These are phyloP conservation scores for Lepiota brunneoincarnata DNA, from an alignment of 768 basidiomycete species.

Conservation along the genomic window DNA sequence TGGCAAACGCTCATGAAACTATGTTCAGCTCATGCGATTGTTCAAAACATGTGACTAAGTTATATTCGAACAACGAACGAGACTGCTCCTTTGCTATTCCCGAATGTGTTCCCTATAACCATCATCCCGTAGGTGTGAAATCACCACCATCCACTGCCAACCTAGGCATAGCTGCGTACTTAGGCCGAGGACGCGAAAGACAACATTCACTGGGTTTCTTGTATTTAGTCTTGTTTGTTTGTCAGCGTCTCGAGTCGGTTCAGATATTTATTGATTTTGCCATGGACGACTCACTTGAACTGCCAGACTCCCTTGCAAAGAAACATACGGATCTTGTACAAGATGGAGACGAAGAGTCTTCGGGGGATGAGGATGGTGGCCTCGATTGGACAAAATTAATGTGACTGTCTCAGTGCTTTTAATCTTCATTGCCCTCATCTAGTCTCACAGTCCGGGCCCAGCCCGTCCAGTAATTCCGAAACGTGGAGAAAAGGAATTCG, in stretches of 20 bases:
- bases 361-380: constrained; percentile 70
- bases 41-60: too few relatives aligned
- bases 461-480: constrained; percentile 82
- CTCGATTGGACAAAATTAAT: constrained; percentile 82
- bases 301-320: constrained; percentile 28
- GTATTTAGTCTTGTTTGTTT: neutral
- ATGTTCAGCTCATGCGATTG: too few relatives aligned
- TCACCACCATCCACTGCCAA: too few relatives aligned
- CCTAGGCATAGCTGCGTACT: too few relatives aligned
- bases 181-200: too few relatives aligned
- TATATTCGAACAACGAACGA: too few relatives aligned
- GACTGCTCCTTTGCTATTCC: too few relatives aligned
- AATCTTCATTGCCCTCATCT: constrained; percentile 11
- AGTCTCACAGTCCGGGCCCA: constrained; percentile 31
- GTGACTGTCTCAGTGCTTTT: constrained; percentile 29
- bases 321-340: constrained; percentile 25
- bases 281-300: constrained; percentile 67
- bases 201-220: too few relatives aligned
- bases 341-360: constrained; percentile 45
- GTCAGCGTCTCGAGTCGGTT: too few relatives aligned
- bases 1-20: constrained; percentile 3
- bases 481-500: constrained; percentile 97
- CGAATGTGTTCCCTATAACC: too few relatives aligned
- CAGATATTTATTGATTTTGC: neutral
- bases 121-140: too few relatives aligned